Percentiles rank a stretch among this genome's conserved stretches.
These are phyloP conservation scores for Leishmania martiniquensis DNA, from an alignment of 208 protist species.

Conservation along the genomic window DNA sequence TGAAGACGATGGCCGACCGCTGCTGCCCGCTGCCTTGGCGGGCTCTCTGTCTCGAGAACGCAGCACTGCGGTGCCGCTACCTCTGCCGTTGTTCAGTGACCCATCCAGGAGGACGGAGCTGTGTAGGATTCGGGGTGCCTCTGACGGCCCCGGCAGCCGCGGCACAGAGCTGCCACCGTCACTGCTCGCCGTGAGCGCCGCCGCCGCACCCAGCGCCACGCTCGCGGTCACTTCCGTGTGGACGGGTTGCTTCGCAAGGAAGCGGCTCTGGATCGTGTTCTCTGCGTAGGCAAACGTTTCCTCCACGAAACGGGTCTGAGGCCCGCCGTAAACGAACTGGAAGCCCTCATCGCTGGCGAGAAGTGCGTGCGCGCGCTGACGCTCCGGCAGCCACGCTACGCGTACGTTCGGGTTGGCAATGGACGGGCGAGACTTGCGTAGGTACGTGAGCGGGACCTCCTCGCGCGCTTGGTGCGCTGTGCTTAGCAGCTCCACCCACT, in stretches of 20 bases:
- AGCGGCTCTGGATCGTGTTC: constrained; percentile 71
- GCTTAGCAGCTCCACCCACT: constrained; percentile 84
- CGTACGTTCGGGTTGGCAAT: constrained; percentile 79
- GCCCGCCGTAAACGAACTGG: constrained; percentile 54
- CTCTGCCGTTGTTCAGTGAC: not conserved
- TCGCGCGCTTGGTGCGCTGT: constrained; percentile 46
- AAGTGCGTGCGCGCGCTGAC: constrained; percentile 44
- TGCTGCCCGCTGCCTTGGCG: constrained; percentile 4
- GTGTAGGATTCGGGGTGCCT: constrained; percentile 45
- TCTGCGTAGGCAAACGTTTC: constrained; percentile 77
- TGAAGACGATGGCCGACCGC: not conserved
- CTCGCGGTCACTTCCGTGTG: constrained; percentile 70
- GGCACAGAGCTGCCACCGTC: constrained; percentile 8
- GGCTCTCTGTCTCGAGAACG: constrained; percentile 13
- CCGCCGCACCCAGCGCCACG: constrained; percentile 12
- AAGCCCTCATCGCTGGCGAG: constrained; percentile 81
- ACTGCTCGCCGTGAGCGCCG: constrained; percentile 8
- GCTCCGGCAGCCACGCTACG: constrained; percentile 76
- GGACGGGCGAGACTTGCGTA: constrained; percentile 78
- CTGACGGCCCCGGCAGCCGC: not conserved
- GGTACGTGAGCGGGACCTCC: constrained; percentile 81
- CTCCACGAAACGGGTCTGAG: constrained; percentile 65
- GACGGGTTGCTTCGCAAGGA: constrained; percentile 70
- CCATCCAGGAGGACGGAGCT: constrained; percentile 50
- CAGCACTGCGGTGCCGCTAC: constrained; percentile 4